Evolutionary conservation across 2,329 filamentous ascomycete genomes (phyloP).

Genomic region (Lojkania enalia): DNA sequence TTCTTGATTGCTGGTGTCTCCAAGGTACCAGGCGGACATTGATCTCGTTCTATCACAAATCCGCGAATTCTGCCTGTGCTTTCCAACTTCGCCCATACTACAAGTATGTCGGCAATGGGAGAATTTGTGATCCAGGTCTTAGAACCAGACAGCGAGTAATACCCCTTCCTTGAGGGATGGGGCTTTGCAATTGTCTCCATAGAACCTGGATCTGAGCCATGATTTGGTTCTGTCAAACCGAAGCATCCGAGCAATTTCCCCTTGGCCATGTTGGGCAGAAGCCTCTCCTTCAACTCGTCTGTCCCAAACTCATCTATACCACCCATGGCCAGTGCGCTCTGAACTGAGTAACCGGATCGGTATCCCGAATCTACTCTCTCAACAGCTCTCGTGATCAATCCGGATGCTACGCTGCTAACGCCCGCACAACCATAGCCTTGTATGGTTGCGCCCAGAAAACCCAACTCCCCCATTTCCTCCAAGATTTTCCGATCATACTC

Average conservation of each 20-base stretch:
- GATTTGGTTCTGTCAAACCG: conserved; percentile 89
- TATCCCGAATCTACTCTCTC: conserved; percentile 92
- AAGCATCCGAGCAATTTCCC: conserved; percentile 84
- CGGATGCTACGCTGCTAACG: conserved; percentile 84
- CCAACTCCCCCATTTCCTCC: conserved; percentile 88
- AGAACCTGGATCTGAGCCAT: conserved; percentile 86
- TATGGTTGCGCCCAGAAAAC: conserved; percentile 84
- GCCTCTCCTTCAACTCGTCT: conserved; percentile 84
- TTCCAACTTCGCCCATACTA: conserved; percentile 92
- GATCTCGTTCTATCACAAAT: conserved; percentile 82
- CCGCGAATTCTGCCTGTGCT: conserved; percentile 92
- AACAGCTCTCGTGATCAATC: conserved; percentile 85
- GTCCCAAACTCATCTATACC: conserved; percentile 86
- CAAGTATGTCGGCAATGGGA: conserved; percentile 79
- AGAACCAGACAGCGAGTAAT: conserved; percentile 74
- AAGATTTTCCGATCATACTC: conserved; percentile 84
- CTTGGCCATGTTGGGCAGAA: conserved; percentile 78
- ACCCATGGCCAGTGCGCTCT: conserved; percentile 91
- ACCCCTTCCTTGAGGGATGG: conserved; percentile 81
- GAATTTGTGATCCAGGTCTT: conserved; percentile 98
- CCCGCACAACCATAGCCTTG: conserved; percentile 88
- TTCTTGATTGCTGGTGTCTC: conserved; percentile 92
- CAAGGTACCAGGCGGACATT: conserved; percentile 84
- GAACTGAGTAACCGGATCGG: conserved; percentile 89
- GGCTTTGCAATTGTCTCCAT: conserved; percentile 88